Conservation (phyloP, 2,329 filamentous ascomycete species). For the Paramyrothecium sp. region DNA sequence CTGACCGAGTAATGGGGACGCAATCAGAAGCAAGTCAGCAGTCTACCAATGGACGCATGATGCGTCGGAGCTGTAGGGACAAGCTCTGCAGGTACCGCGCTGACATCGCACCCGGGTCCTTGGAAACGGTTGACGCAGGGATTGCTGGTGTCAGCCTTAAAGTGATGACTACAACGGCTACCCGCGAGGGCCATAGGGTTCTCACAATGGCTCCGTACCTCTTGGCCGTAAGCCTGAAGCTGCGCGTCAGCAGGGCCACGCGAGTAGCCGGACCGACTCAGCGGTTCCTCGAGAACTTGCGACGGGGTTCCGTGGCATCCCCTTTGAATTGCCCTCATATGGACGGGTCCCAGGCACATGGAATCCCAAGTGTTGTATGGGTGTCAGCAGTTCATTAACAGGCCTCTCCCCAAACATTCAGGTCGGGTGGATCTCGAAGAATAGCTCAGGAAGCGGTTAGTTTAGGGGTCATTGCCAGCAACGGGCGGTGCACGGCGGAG, state of each 20-base stretch:
- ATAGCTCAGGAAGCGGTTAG: no score
- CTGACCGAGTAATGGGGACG: background rate
- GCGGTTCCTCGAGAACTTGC: no score
- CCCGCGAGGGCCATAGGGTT: background rate
- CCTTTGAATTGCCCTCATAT: no score
- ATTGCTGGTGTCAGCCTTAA: background rate
- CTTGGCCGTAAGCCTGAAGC: background rate
- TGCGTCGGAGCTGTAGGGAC: background rate
- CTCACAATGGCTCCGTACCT: background rate
- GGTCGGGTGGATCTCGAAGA: background rate
- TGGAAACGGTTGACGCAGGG: background rate
- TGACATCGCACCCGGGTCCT: background rate
- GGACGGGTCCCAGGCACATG: no score
- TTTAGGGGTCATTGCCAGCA: no score
- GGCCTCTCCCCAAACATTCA: background rate
- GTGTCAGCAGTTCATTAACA: background rate
- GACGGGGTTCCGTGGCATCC: no score
- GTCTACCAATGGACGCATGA: conserved; percentile 3
- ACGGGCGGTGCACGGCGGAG: no score
- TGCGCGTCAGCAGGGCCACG: background rate
- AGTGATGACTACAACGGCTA: background rate
- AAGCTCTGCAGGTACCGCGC: background rate
- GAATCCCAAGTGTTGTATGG: background rate
- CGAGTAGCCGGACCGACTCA: background rate
- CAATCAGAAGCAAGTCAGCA: background rate